A percentile compares a stretch with the other conserved stretches of the same genome.
Evolutionary conservation across 768 basidiomycete genomes (phyloP).

Genomic region (Rhizopogon salebrosus): DNA sequence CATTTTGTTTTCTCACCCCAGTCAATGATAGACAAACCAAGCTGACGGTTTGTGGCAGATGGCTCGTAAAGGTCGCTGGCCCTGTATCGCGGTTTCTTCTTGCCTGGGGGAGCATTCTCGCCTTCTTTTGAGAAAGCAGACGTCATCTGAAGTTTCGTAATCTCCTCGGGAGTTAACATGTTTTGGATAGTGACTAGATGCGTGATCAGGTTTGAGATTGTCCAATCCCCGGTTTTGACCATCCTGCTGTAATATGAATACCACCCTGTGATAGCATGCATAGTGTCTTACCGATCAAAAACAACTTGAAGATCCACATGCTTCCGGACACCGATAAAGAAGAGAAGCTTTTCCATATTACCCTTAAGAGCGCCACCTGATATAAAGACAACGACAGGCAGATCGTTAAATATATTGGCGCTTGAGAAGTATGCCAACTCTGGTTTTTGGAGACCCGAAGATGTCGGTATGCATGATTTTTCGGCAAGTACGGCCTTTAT

Average conservation of each 20-base stretch:
- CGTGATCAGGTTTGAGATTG: slow-evolving; percentile 74
- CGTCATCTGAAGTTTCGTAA: slow-evolving; percentile 53
- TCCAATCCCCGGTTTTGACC: slow-evolving; percentile 90
- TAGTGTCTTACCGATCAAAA: slow-evolving; percentile 65
- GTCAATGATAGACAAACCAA: slow-evolving; percentile 79
- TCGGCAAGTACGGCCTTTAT: slow-evolving; percentile 37
- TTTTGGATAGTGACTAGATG: slow-evolving; percentile 83
- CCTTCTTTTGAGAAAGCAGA: slow-evolving; percentile 70
- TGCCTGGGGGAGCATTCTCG: slow-evolving; percentile 14
- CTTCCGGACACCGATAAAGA: slow-evolving; percentile 77
- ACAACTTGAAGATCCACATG: slow-evolving; percentile 91
- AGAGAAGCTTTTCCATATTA: slow-evolving; percentile 62
- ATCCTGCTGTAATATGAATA: slow-evolving; percentile 41
- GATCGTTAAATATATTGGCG: slow-evolving; percentile 84
- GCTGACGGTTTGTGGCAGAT: slow-evolving; percentile 55
- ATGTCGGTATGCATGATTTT: slow-evolving; percentile 46
- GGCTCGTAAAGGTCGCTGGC: slow-evolving; percentile 88
- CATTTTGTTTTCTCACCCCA: slow-evolving; percentile 82
- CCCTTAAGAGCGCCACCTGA: slow-evolving; percentile 63
- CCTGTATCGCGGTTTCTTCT: slow-evolving; percentile 45
- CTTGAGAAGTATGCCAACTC: slow-evolving; percentile 78
- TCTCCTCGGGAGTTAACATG: slow-evolving; percentile 51
- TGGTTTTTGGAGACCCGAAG: slow-evolving; percentile 63
- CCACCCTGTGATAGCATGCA: not conserved
- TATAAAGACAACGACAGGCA: slow-evolving; percentile 72